Base-by-base conservation (phyloP, 371 early-diverging fungal genomes). In the Synchytrium microbalum region DNA sequence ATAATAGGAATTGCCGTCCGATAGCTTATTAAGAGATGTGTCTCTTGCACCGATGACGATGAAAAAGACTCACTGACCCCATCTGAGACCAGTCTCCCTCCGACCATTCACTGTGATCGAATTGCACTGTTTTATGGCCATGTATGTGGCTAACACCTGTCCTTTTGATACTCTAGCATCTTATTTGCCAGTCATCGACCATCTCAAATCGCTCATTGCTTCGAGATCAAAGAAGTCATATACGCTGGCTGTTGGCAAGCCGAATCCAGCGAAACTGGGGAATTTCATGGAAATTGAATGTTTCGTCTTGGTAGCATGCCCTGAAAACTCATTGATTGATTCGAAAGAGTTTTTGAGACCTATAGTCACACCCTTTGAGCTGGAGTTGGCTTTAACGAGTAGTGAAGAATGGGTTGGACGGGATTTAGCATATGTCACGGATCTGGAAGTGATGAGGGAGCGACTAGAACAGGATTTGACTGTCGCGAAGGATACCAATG, bases 221-320 rank as follows among this genome's bases (percentile, higher is more conserved):
- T 73, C 80, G 0, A 80, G 84, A 29, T 88, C 88, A 51, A 88
- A 88, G 60, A 94, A 95, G 73, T 84, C 85, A 1, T 95, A 95
- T 64, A 74, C 89, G n/a, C 88, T 96, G 67, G 88, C 92, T 0
- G 90, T 95, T 75, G 97, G 97, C 57, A 95, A 95, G 68, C 84
- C 95, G 25, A 93, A 92, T 67, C 91, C 92, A 1, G 91, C 92
- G 61, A 96, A 96, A 72, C 86, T 96, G 79, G 96, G 90, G 57
- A 96, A 95, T 66, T 95, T 96, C 64, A 83, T 89, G 74, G 97
- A 95, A 73, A 87, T 95, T 51, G 92, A 96, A 65, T 84, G 85
- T 23, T 95, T 89, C 74, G 92, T 93, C 1, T 80, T 93, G 56
- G 91, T 95, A 2, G 92, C 94, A 16, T 96, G 96, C 67, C 92